phyloP scores from a whole-genome alignment of 2,329 filamentous ascomycete genomes.

The Diplodia seriata region DNA sequence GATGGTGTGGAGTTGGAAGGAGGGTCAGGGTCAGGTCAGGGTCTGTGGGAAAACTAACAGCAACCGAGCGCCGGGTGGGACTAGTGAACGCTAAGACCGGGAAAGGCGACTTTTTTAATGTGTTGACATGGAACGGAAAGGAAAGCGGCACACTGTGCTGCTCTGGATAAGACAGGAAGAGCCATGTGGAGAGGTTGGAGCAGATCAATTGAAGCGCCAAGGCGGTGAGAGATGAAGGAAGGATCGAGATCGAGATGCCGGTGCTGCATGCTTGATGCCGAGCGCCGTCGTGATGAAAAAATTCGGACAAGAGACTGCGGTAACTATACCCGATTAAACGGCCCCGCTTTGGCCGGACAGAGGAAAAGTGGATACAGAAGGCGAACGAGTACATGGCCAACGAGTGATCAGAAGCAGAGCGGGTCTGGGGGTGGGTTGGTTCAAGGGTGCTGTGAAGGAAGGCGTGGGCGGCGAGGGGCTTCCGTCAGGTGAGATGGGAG shows the following conservation, averaged over 20 bases:
- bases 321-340: background rate
- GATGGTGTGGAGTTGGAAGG: background rate
- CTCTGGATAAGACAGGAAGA: background rate
- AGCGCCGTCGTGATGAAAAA: background rate
- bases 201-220: background rate
- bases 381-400: background rate
- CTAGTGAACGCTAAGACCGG: background rate
- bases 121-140: background rate
- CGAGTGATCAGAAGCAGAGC: background rate
- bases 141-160: background rate
- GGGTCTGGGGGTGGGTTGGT: background rate
- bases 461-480: background rate
- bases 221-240: background rate
- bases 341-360: background rate
- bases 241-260: background rate
- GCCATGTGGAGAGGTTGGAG: background rate
- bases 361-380: conserved; percentile 9
- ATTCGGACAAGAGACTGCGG: background rate
- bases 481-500: background rate
- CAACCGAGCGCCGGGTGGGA: conserved; percentile 3
- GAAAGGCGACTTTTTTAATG: background rate
- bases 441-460: background rate
- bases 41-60: conserved; percentile 3
- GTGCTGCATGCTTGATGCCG: background rate
- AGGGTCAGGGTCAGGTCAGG: background rate